Base-by-base conservation (phyloP, 148 eudicot genomes). In the Silene conica region DNA sequence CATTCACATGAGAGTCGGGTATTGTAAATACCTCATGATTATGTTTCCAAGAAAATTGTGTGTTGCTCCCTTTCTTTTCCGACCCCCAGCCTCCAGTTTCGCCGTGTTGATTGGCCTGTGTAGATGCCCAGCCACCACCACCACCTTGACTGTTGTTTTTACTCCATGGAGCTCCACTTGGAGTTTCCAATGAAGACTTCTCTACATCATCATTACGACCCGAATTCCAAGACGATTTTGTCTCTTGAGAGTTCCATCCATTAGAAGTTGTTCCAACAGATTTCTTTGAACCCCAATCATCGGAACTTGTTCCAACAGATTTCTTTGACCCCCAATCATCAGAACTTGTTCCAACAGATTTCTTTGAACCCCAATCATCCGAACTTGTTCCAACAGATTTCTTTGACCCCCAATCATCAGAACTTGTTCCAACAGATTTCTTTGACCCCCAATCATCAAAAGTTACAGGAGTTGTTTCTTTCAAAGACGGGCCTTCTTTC, bases 31-130 rank as follows among this genome's bases (percentile, higher is more conserved):
- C 76, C 76, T 74, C 76, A 28, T 26, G 67, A 57, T 20, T 64
- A 63, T 25, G 23, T 50, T 74, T 79, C 82, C 82, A 78, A 61
- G 79, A 72, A 69, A 73, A 71, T 45, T 79, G 60, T 23, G 69
- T 60, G 18, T 69, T 74, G 66, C 18, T 75, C 58, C 72, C 82
- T 46, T 73, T 65, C 46, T 76, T 76, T 26, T 28, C 59, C 16
- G 80, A 55, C 8, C 60, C 72, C 82, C 79, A 78, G 25, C 76
- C 61, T 76, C 18, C 19, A 2, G 74, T 34, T 46, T 61, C 70
- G 16, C 46, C 71, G 20, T 56, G 25, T 25, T 52, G 58, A 34
- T 55, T 62, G 46, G 48, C 3, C 57, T 67, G 43, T 5, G 26
- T 41, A 70, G 85, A 67, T 54, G 45, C 66, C 78, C 76, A 75